Percentiles rank a stretch among this genome's conserved stretches.
These are phyloP conservation scores for Apiospora kogelbergensis DNA, from an alignment of 2,329 filamentous ascomycete species.

Conservation along the genomic window DNA sequence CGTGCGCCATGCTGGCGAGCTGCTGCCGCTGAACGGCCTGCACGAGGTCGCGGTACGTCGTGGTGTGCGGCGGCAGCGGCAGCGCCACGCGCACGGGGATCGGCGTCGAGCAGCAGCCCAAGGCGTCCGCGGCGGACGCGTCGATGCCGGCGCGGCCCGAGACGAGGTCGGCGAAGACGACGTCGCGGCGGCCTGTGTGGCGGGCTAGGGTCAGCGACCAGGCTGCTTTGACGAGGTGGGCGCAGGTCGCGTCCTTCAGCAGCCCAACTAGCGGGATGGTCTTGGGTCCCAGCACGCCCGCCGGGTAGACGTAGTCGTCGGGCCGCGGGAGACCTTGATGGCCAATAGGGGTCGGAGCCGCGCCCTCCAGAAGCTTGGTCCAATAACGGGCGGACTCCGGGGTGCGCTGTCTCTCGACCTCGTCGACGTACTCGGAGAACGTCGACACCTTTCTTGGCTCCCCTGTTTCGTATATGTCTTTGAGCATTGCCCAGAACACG, in stretches of 20 bases:
- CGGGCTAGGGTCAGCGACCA: slow-evolving; percentile 5
- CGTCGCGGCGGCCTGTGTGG: neutral
- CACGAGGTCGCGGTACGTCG: too few relatives aligned
- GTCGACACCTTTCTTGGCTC: neutral
- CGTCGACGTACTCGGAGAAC: slow-evolving; percentile 9
- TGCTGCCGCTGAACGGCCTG: too few relatives aligned
- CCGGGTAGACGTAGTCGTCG: too few relatives aligned
- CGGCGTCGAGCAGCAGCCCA: slow-evolving; percentile 9
- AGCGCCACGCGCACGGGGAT: slow-evolving; percentile 8
- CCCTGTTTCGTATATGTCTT: neutral
- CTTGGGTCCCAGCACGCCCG: too few relatives aligned
- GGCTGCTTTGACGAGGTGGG: slow-evolving; percentile 7
- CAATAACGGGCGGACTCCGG: slow-evolving; percentile 4
- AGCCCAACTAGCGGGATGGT: too few relatives aligned
- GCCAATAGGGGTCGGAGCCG: too few relatives aligned
- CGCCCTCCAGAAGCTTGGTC: neutral
- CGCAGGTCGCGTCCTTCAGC: neutral
- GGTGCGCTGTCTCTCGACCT: slow-evolving; percentile 5
- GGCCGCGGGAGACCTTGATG: too few relatives aligned
- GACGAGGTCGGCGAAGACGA: slow-evolving; percentile 11
- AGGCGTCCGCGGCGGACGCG: neutral
- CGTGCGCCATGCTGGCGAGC: too few relatives aligned
- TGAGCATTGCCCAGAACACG: slow-evolving; percentile 4
- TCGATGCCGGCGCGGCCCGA: slow-evolving; percentile 9
- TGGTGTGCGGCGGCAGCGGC: neutral